A percentile compares a stretch with the other conserved stretches of the same genome.
Evolutionary conservation across 2,329 filamentous ascomycete species (phyloP).

Genomic region (Penicillium sp.): DNA sequence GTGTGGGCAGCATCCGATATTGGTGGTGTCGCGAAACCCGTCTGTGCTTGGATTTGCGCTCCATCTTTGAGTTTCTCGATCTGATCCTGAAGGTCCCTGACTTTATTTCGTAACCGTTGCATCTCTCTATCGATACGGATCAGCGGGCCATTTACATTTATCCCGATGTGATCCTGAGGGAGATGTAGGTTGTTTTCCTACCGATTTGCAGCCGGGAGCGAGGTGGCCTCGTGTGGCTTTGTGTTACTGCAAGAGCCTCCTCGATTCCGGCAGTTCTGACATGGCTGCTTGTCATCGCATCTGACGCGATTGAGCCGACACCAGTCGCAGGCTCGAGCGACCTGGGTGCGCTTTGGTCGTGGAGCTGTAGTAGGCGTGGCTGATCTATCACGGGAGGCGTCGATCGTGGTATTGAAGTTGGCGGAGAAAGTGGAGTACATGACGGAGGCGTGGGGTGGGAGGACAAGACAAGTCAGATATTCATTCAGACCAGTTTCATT

Average conservation of each 20-base stretch:
- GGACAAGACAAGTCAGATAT: not conserved
- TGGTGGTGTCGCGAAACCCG: not conserved
- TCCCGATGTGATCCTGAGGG: not conserved
- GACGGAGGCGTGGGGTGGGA: not conserved
- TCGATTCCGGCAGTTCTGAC: not conserved
- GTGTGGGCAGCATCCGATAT: not conserved
- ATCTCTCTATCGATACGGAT: not conserved
- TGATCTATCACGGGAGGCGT: not conserved
- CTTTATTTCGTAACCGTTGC: not conserved
- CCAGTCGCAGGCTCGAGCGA: not conserved
- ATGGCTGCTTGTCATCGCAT: slow-evolving; percentile 1
- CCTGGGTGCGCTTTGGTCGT: not conserved
- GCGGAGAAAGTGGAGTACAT: slow-evolving; percentile 7
- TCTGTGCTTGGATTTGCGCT: not conserved
- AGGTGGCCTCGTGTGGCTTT: slow-evolving; percentile 3
- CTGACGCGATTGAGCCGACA: not conserved
- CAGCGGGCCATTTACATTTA: not conserved
- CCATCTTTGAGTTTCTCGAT: not conserved
- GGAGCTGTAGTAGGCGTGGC: not conserved
- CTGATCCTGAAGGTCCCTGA: not conserved
- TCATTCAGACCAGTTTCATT: not conserved
- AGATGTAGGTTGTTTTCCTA: not conserved
- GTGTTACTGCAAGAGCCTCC: slow-evolving; percentile 10
- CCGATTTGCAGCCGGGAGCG: slow-evolving; percentile 5
- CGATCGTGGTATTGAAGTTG: slow-evolving; percentile 4